Conservation (phyloP, 73 alveolate species). For the Paramecium pentaurelia region DNA sequence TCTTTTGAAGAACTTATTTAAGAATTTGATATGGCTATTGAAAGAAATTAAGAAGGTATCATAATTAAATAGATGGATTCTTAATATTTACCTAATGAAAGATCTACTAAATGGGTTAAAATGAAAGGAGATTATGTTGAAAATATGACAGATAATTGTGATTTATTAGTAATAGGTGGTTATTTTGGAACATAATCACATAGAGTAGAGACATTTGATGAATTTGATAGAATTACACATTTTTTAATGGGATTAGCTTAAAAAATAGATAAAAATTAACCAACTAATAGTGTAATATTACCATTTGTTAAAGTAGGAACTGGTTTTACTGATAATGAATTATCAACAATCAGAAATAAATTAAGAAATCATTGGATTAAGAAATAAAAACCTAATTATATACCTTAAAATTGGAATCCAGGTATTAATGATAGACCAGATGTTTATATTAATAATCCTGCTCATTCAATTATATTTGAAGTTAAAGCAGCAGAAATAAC, state of each 20-base stretch:
- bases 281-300: slow-evolving; percentile 73
- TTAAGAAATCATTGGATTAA: slow-evolving; percentile 83
- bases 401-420: slow-evolving; percentile 91
- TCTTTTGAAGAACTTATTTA: slow-evolving; percentile 80
- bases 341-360: slow-evolving; percentile 74
- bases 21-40: slow-evolving; percentile 83
- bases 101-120: slow-evolving; percentile 92
- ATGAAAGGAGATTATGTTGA: slow-evolving; percentile 96
- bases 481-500: slow-evolving; percentile 97
- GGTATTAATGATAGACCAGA: slow-evolving; percentile 93
- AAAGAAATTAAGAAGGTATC: slow-evolving; percentile 95
- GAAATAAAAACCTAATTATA: slow-evolving; percentile 84
- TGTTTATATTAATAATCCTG: slow-evolving; percentile 86
- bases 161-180: slow-evolving; percentile 93
- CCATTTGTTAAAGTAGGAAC: slow-evolving; percentile 97
- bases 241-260: slow-evolving; percentile 87
- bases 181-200: slow-evolving; percentile 89
- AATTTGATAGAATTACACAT: slow-evolving; percentile 87
- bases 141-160: slow-evolving; percentile 92
- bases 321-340: slow-evolving; percentile 87
- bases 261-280: slow-evolving; percentile 75
- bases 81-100: slow-evolving; percentile 90
- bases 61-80: slow-evolving; percentile 87
- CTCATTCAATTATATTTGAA: slow-evolving; percentile 86
- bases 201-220: slow-evolving; percentile 79